Evolutionary conservation across 2,329 filamentous ascomycete genomes (phyloP), one percentile per base, ranked within the genome.

Genomic region (Rhinocladiella similis): DNA sequence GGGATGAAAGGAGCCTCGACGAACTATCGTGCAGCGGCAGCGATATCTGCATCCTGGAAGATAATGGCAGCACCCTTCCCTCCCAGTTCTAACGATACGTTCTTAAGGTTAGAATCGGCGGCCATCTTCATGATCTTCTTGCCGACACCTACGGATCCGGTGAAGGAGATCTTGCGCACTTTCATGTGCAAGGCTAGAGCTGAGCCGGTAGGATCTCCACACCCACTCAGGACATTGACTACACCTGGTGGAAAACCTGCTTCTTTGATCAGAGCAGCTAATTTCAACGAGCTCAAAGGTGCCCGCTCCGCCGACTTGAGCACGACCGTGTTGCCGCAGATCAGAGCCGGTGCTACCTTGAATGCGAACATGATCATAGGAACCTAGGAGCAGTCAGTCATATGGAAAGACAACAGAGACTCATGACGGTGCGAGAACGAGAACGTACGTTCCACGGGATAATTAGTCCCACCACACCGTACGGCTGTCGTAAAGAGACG

Each of bases 281-380:
- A 64, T 52, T 74, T 68, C n/a, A 78, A 60, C 2, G 69, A 63
- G 1, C 62, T 66, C 5, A 76, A 66, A 1, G 77, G 77, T 1
- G 74, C 72, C 56, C 76, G 75, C 59, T 79, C 77, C 3, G 71
- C 73, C 1, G 75, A 68, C 62, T 79, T 79, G 56, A 77, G 65
- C 52, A 78, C 73, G 42, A 77, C 69, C 22, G 68, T 72, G 60
- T 79, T 78, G 12, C 76, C 77, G 1, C 73, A 70, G 1, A 74
- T 74, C n/a, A 79, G 64, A 12, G 73, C 73, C 0, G 83, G 80
- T 1, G 75, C 77, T 19, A 87, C 71, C 68, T 87, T 87, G 43
- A 29, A 53, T 25, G 55, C 43, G 12, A 59, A 54, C 42, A 65
- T 57, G 38, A 63, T 10, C 14, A 46, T 10, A 64, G n/a, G 85